phyloP scores from a whole-genome alignment of 768 basidiomycete genomes.

The Boletus bicolor region DNA sequence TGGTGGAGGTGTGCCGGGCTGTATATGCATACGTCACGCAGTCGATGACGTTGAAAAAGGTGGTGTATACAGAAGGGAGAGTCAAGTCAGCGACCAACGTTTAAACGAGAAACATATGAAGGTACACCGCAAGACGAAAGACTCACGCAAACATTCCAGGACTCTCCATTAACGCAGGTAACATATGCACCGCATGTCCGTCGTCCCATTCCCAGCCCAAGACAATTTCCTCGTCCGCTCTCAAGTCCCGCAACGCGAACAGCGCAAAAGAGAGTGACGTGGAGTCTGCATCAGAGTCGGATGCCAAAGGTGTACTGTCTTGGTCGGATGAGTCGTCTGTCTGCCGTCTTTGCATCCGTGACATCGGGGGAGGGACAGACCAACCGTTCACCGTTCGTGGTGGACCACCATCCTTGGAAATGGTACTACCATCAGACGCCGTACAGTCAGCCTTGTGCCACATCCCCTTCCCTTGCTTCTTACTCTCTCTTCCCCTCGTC shows the following conservation, averaged over 20 bases:
- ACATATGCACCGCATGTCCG: slow-evolving; percentile 73
- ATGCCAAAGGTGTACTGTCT: slow-evolving; percentile 13
- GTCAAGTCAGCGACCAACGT: slow-evolving; percentile 12
- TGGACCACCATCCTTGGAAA: neutral
- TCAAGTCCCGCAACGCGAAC: slow-evolving; percentile 74
- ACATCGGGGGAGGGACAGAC: slow-evolving; percentile 6
- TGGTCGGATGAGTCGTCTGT: slow-evolving; percentile 17
- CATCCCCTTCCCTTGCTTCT: slow-evolving; percentile 16
- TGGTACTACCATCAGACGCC: neutral
- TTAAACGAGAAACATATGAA: neutral
- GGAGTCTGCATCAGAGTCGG: slow-evolving; percentile 27
- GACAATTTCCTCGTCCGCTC: slow-evolving; percentile 79
- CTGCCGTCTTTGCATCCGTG: slow-evolving; percentile 10
- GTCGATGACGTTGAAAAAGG: neutral
- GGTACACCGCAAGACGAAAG: neutral
- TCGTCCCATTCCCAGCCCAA: slow-evolving; percentile 99
- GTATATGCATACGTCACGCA: neutral
- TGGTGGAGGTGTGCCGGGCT: slow-evolving; percentile 49
- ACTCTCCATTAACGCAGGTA: slow-evolving; percentile 63
- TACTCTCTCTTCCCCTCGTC: slow-evolving; percentile 14
- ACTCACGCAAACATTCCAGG: slow-evolving; percentile 60
- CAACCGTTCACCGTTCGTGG: slow-evolving; percentile 10
- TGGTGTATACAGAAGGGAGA: neutral
- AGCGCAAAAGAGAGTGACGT: slow-evolving; percentile 66
- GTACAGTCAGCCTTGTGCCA: slow-evolving; percentile 20